Evolutionary conservation across 2,329 filamentous ascomycete species (phyloP).

Genomic region (Hymenotorrendiella dingleyae): DNA sequence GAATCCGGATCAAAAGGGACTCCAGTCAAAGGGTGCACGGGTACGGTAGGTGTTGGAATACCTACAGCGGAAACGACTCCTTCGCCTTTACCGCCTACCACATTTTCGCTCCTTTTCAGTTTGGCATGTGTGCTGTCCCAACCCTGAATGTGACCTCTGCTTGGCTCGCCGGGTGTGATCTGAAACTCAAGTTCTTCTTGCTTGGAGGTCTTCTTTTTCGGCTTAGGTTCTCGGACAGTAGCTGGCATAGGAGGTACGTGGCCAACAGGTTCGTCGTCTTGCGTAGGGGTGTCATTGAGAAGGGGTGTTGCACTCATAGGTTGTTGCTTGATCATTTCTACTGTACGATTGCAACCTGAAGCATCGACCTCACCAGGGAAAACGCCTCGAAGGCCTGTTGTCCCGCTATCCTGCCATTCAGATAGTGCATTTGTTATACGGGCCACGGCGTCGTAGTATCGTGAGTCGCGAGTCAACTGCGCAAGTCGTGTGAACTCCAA

Average conservation of each 20-base stretch:
- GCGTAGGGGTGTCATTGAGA: neutral
- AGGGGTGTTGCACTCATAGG: constrained; percentile 4
- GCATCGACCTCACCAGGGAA: constrained; percentile 76
- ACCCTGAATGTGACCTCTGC: constrained; percentile 20
- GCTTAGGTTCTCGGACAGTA: constrained; percentile 17
- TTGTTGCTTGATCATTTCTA: constrained; percentile 5
- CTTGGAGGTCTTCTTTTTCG: constrained; percentile 14
- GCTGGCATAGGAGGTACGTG: constrained; percentile 23
- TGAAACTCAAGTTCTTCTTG: constrained; percentile 25
- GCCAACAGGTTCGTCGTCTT: constrained; percentile 23
- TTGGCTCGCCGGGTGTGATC: constrained; percentile 23
- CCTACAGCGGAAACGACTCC: too few species aligned
- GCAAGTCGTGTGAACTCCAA: constrained; percentile 87
- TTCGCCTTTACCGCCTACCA: too few species aligned
- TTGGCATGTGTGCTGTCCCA: constrained; percentile 18
- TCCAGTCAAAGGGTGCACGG: neutral
- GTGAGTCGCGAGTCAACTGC: constrained; percentile 73
- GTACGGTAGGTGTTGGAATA: neutral
- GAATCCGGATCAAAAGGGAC: constrained; percentile 13
- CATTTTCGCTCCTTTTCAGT: too few species aligned
- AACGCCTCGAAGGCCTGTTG: constrained; percentile 70
- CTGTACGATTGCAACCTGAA: constrained; percentile 61
- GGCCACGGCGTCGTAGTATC: constrained; percentile 85
- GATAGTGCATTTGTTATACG: constrained; percentile 78
- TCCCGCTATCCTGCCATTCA: constrained; percentile 60